Evolutionary conservation across 345 rosid species (phyloP), one percentile per base, ranked within the genome.

Genomic region (Toxicodendron radicans): DNA sequence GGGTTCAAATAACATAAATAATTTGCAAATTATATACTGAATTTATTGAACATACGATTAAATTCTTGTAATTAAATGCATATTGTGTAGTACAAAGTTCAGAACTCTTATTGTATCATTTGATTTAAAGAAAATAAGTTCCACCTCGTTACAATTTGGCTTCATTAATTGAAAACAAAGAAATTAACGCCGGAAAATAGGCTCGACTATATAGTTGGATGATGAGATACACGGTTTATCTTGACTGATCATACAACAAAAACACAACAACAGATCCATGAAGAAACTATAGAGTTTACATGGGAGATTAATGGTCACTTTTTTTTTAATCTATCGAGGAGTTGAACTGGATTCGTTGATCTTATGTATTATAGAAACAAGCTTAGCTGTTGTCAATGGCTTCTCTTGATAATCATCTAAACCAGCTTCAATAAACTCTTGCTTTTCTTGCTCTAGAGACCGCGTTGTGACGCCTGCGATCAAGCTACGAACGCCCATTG

Each of bases 391-490:
- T 3, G 97, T 89, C 70, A 92, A 80, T 56, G 98, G 98, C 85
- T 94, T 94, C 84, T 90, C 96, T 35, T 79, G 86, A 60, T 87
- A 94, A 57, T 85, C 91, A 83, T 92, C 89, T 8, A 94, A 84
- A 1, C 97, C 98, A 10, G 97, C 95, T 66, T 88, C 91, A 66
- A 84, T 79, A 59, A 94, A 94, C 71, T 88, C 95, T 74, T 67
- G 70, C 65, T 79, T 79, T 35, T 84, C 87, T 72, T 24, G 75
- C 21, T 84, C 87, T 51, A 73, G 1, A 2, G 85, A 76, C 20
- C 84, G 79, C 0, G 93, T 74, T 0, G 98, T 82, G 38, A 92
- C 89, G 0, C 98, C 98, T 7, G 87, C 93, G 48, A 92, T 92
- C 74, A 73, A 69, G 85, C 93, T 80, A 24, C 80, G 68, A 46